Percentiles rank a stretch among this genome's conserved stretches.
Evolutionary conservation across 305 asterid genomes (phyloP).

Genomic region (Fraxinus sp.): DNA sequence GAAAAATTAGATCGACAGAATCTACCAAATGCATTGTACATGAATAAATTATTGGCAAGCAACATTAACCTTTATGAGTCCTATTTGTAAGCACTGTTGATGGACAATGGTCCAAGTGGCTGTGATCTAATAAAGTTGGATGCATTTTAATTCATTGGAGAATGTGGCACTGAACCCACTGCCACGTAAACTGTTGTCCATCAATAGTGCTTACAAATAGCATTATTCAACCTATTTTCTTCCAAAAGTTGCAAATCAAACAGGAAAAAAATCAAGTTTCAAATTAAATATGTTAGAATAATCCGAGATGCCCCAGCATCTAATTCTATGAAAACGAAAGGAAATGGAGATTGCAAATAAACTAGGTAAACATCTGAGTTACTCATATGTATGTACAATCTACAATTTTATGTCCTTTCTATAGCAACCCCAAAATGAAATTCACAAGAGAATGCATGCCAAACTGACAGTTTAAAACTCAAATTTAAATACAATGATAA

Average conservation of each 20-base stretch:
- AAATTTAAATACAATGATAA: constrained; percentile 5
- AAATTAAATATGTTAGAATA: background rate
- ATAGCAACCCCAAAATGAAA: background rate
- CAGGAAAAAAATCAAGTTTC: background rate
- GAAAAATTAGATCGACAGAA: background rate
- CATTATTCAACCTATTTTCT: background rate
- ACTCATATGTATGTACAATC: background rate
- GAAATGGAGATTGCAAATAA: background rate
- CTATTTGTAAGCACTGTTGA: too few relatives aligned
- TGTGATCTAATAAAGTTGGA: background rate
- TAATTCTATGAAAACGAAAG: background rate
- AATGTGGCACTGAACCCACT: too few relatives aligned
- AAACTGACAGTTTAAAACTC: background rate
- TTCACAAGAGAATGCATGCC: background rate
- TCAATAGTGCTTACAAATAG: background rate
- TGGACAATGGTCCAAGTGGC: too few relatives aligned
- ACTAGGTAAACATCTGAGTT: background rate
- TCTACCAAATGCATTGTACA: background rate
- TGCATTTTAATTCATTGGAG: background rate
- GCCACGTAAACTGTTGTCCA: background rate
- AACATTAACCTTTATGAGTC: background rate
- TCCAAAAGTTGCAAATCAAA: background rate
- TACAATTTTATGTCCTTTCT: background rate
- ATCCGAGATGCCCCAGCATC: background rate
- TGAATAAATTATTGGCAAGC: background rate